These are phyloP conservation scores for Aspergillus panamensis DNA, from an alignment of 495 filamentous ascomycete species.

Conservation along the genomic window DNA sequence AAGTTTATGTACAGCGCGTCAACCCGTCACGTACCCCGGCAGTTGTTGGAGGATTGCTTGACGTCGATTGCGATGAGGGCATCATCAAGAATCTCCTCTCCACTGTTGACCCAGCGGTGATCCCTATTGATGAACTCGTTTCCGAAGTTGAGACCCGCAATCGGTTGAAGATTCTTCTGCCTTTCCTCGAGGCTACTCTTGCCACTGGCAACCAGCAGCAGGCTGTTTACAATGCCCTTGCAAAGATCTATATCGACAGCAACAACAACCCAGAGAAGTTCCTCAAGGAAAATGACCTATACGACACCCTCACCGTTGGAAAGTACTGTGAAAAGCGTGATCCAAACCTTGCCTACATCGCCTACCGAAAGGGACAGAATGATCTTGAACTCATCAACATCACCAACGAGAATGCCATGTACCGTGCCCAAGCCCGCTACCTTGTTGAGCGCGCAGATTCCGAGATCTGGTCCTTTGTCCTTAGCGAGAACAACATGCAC, in stretches of 20 bases:
- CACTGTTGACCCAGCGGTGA: constrained; percentile 77
- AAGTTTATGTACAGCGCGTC: constrained; percentile 98
- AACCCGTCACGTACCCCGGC: constrained; percentile 92
- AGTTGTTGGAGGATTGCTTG: constrained; percentile 91
- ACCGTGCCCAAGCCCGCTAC: constrained; percentile 92
- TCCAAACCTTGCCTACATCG: constrained; percentile 93
- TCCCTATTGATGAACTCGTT: constrained; percentile 96
- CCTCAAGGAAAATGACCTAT: constrained; percentile 95
- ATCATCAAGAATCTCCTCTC: constrained; percentile 93
- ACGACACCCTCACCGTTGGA: constrained; percentile 87
- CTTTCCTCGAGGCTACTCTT: constrained; percentile 92
- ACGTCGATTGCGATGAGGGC: constrained; percentile 94
- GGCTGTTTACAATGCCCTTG: constrained; percentile 95
- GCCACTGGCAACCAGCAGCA: constrained; percentile 93
- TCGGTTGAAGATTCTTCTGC: constrained; percentile 89
- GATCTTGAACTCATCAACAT: constrained; percentile 96
- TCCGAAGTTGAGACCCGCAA: constrained; percentile 93
- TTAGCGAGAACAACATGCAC: constrained; percentile 93
- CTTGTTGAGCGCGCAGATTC: constrained; percentile 83
- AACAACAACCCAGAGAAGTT: constrained; percentile 99
- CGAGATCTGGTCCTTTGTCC: constrained; percentile 92
- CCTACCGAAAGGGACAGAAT: constrained; percentile 95
- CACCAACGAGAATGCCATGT: constrained; percentile 99
- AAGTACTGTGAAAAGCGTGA: constrained; percentile 99
- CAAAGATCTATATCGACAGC: constrained; percentile 99